Conservation (phyloP, 768 basidiomycete genomes). For the Astraeus odoratus region DNA sequence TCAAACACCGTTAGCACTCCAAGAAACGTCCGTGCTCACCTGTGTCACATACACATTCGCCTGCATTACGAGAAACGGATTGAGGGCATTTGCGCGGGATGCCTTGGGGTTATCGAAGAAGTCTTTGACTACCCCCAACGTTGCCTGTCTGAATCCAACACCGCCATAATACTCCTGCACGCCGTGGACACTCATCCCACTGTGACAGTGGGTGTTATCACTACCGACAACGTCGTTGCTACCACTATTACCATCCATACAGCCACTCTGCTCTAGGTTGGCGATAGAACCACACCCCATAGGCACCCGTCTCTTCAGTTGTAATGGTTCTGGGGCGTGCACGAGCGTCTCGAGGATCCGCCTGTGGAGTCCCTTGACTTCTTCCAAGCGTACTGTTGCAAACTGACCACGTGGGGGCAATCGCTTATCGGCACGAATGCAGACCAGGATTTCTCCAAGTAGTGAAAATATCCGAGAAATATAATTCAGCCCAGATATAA, state of each 20-base stretch:
- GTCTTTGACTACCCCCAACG: slow-evolving; percentile 83
- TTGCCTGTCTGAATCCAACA: slow-evolving; percentile 71
- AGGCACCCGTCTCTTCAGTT: slow-evolving; percentile 51
- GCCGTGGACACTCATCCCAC: too few relatives aligned
- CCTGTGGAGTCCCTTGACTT: slow-evolving; percentile 73
- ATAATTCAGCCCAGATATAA: slow-evolving; percentile 84
- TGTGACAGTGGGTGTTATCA: background rate
- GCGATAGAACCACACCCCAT: slow-evolving; percentile 49
- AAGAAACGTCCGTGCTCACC: slow-evolving; percentile 33
- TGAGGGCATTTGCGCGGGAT: slow-evolving; percentile 75
- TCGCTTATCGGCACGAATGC: slow-evolving; percentile 81
- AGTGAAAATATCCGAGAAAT: slow-evolving; percentile 81
- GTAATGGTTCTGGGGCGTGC: slow-evolving; percentile 71
- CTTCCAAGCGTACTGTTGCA: slow-evolving; percentile 77
- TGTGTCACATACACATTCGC: slow-evolving; percentile 91
- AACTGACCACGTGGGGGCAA: slow-evolving; percentile 82
- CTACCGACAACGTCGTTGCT: background rate
- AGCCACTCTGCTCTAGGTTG: background rate
- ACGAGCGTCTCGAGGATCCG: slow-evolving; percentile 69
- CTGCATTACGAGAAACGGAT: slow-evolving; percentile 89
- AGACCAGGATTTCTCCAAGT: slow-evolving; percentile 79
- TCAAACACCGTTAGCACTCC: background rate
- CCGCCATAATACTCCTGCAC: slow-evolving; percentile 38
- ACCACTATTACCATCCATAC: background rate
- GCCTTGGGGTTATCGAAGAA: slow-evolving; percentile 91